Percentiles rank a stretch among this genome's conserved stretches.
phyloP scores from a whole-genome alignment of 139 green algal species.

The Desmodesmus armatus region DNA sequence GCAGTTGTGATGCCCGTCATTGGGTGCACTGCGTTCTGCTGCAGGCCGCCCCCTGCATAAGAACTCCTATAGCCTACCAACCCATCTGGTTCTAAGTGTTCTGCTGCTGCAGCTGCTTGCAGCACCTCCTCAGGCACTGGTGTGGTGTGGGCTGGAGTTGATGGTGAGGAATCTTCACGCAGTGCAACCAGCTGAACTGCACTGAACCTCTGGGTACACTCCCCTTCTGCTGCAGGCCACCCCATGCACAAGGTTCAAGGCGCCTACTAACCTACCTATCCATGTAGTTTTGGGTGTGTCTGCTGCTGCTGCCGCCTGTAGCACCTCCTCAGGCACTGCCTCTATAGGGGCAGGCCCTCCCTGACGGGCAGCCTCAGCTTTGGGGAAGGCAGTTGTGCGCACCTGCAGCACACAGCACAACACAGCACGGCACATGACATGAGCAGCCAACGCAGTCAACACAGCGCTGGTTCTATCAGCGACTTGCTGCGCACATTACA shows the following conservation, averaged over 20 bases:
- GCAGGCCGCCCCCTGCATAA: too few relatives aligned
- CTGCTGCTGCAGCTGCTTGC: conserved; percentile 40
- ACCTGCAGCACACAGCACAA: conserved; percentile 54
- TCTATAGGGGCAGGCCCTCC: conserved; percentile 53
- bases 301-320: conserved; percentile 51
- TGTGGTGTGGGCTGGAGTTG: conserved; percentile 55
- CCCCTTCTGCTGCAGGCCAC: too few relatives aligned
- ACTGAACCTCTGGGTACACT: too few relatives aligned
- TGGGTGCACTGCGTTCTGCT: too few relatives aligned
- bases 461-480: background rate
- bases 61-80: too few relatives aligned
- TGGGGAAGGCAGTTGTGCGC: conserved; percentile 80
- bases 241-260: too few relatives aligned
- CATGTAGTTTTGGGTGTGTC: conserved; percentile 28
- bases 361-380: background rate
- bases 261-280: conserved; percentile 26
- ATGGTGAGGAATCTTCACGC: background rate
- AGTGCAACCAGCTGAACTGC: too few relatives aligned
- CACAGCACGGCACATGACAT: background rate
- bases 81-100: conserved; percentile 28
- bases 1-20: too few relatives aligned
- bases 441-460: background rate
- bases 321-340: conserved; percentile 54
- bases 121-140: conserved; percentile 59
- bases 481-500: background rate